Evolutionary conservation across 306 rosid species (phyloP).

Genomic region (Erythrophleum fordii): DNA sequence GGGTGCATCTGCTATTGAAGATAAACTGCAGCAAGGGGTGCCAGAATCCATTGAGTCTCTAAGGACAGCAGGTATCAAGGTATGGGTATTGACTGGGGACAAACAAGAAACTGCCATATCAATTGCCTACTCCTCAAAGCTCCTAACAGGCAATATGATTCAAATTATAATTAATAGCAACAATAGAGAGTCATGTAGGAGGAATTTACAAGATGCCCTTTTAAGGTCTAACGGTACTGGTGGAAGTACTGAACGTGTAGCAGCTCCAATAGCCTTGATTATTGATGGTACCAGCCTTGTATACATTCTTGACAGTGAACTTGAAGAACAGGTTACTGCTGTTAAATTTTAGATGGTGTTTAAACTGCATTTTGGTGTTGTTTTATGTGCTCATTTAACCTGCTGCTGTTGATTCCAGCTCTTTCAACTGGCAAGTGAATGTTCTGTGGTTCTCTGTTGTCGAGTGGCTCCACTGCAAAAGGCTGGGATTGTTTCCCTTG

Average conservation of each 20-base stretch:
- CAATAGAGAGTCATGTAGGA: constrained; percentile 69
- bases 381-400: constrained; percentile 42
- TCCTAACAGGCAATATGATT: constrained; percentile 77
- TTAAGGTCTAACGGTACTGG: constrained; percentile 50
- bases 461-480: constrained; percentile 98
- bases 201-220: constrained; percentile 78
- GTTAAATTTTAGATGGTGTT: constrained; percentile 29
- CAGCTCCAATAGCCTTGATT: constrained; percentile 66
- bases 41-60: constrained; percentile 92
- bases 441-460: constrained; percentile 95
- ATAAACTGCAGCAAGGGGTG: constrained; percentile 90
- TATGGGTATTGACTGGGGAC: constrained; percentile 98
- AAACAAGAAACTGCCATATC: constrained; percentile 98
- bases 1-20: constrained; percentile 97
- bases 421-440: constrained; percentile 70
- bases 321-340: constrained; percentile 74
- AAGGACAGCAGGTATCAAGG: constrained; percentile 79
- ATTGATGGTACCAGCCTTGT: constrained; percentile 98
- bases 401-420: constrained; percentile 55
- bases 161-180: constrained; percentile 78
- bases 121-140: constrained; percentile 93
- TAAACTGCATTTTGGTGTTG: constrained; percentile 5
- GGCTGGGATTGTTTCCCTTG: constrained; percentile 90
- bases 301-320: constrained; percentile 83
- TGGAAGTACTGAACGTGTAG: constrained; percentile 46